Evolutionary conservation across 2,329 filamentous ascomycete species (phyloP).

Genomic region (Knoxdaviesia proteae): DNA sequence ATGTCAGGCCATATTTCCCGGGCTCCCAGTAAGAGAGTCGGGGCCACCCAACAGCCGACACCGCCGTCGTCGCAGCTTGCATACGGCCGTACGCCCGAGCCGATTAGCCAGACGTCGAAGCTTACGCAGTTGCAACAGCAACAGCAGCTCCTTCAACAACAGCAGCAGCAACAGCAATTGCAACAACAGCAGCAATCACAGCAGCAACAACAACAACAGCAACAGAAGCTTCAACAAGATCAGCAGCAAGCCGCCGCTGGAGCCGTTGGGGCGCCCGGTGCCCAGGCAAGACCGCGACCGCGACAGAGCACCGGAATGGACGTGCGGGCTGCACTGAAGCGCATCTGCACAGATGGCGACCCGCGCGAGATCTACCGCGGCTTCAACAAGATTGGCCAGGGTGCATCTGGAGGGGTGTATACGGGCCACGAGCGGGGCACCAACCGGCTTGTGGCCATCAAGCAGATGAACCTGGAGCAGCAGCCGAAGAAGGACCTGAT

Average conservation of each 20-base stretch:
- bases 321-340: constrained; percentile 61
- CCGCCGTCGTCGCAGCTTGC: constrained; percentile 26
- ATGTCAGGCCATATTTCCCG: constrained; percentile 52
- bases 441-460: constrained; percentile 86
- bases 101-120: not conserved
- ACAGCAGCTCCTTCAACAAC: constrained; percentile 6
- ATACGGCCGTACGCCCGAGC: constrained; percentile 13
- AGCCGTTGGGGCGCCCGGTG: constrained; percentile 18
- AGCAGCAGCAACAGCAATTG: constrained; percentile 17
- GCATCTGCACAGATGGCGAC: constrained; percentile 79
- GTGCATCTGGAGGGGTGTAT: constrained; percentile 87
- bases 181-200: constrained; percentile 13
- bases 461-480: constrained; percentile 98
- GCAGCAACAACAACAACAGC: constrained; percentile 9
- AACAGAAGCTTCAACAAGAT: constrained; percentile 5
- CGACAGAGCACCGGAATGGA: constrained; percentile 67
- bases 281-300: constrained; percentile 55
- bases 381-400: constrained; percentile 90
- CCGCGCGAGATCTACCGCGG: constrained; percentile 72
- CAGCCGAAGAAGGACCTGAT: constrained; percentile 98
- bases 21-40: constrained; percentile 51
- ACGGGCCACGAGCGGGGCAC: constrained; percentile 70
- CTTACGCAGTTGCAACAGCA: constrained; percentile 3
- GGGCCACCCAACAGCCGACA: constrained; percentile 22
- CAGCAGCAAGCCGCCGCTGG: constrained; percentile 10